A percentile compares a stretch with the other conserved stretches of the same genome.
Conservation (phyloP, 192 early-diverging fungal species). For the Geosiphon pyriformis region DNA sequence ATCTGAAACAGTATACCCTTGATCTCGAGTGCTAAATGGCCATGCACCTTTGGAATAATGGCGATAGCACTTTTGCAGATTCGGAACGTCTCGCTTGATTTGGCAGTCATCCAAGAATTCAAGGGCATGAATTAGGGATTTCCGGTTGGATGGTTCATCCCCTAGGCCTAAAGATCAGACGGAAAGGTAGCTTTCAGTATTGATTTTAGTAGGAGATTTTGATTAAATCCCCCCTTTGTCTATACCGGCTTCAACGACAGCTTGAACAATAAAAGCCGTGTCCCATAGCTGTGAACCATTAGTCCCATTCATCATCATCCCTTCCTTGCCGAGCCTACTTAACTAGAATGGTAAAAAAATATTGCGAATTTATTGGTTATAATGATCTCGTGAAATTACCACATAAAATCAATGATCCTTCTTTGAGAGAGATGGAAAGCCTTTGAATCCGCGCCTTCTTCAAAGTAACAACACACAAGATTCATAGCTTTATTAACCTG, state of each 20-base stretch:
- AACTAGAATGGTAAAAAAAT: too few species aligned
- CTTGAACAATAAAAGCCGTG: constrained; percentile 82
- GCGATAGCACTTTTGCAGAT: constrained; percentile 68
- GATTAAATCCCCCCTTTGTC: not conserved
- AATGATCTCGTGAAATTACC: constrained; percentile 42
- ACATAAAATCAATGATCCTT: constrained; percentile 81
- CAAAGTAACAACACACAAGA: constrained; percentile 80
- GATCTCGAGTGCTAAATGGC: constrained; percentile 92
- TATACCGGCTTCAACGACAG: constrained; percentile 61
- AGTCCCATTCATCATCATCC: constrained; percentile 93
- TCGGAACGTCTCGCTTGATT: constrained; percentile 70
- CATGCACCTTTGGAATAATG: constrained; percentile 88
- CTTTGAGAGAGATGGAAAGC: constrained; percentile 70
- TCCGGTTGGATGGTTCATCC: constrained; percentile 59
- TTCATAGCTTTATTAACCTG: constrained; percentile 80
- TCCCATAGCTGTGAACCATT: constrained; percentile 99
- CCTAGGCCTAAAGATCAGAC: constrained; percentile 48
- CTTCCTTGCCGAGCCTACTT: constrained; percentile 66
- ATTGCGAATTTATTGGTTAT: too few species aligned
- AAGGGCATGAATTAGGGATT: constrained; percentile 60
- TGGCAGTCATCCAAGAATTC: constrained; percentile 82
- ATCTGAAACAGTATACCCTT: constrained; percentile 94
- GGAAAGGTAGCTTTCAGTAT: not conserved
- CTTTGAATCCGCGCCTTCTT: constrained; percentile 78
- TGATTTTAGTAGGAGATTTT: not conserved